Base-by-base conservation (phyloP, 2,329 filamentous ascomycete species). In the Bipolaris victoriae region DNA sequence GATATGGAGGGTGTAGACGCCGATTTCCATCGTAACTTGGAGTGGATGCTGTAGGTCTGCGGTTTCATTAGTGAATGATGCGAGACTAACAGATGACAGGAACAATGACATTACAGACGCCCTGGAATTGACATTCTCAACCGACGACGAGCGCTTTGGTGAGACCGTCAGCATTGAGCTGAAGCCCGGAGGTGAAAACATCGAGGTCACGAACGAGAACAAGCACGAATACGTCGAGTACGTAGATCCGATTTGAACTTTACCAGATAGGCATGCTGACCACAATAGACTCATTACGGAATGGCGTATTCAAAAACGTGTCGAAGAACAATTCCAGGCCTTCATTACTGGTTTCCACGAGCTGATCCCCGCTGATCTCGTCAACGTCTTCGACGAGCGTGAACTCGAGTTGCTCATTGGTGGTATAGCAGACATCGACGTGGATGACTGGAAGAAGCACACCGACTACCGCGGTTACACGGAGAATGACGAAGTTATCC, bases 371-470 rank as follows among this genome's bases (percentile, higher is more conserved):
- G 88, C 93, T 53, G 95, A 99, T 73, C 85, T 99, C 49, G 93
- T 99, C 78, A 98, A 97, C 70, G 95, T 99, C 39, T 99, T 99
- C 72, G 95, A 99, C 73, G 95, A 99, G 82, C 90, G 95, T 70
- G 95, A 99, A 79, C 83, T 99, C 46, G 95, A 99, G 79, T 81
- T 99, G 66, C 84, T 99, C 67, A 98, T 99, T 73, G 95, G 95
- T 65, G 95, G 95, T 84, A 99, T 99, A 69, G 95, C 95, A n/a
- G 95, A 99, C 79, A 99, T 99, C 67, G 95, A 99, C 72, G 94
- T 99, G 15, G 95, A 99, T 59, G 95, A 99, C 79, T 99, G 95
- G 95, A 98, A 99, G 89, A 99, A 99, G 83, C 95, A 99, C 80
- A 99, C 95, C 45, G 95, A 99, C 75, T 99, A 99, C 79, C 90